Percentiles rank a stretch among this genome's conserved stretches.
phyloP scores from a whole-genome alignment of 2,329 filamentous ascomycete genomes.

The Emergomyces orientalis region DNA sequence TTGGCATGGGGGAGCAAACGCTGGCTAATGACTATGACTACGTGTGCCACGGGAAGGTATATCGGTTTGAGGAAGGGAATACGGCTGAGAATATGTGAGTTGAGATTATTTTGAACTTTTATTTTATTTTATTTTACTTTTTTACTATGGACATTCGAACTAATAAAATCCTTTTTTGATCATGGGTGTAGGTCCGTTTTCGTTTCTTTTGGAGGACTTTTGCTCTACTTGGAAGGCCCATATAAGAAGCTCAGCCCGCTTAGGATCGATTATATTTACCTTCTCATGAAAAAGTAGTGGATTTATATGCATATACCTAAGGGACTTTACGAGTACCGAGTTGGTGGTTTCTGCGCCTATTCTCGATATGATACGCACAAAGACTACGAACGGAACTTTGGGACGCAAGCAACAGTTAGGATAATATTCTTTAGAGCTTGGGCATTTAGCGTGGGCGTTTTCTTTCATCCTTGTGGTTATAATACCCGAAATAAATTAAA shows the following conservation, averaged over 20 bases:
- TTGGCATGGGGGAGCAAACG: constrained; percentile 47
- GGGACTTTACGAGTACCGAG: neutral
- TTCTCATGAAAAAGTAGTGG: constrained; percentile 78
- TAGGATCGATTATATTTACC: constrained; percentile 86
- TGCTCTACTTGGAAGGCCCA: constrained; percentile 85
- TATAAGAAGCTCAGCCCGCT: constrained; percentile 91
- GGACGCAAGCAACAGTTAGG: constrained; percentile 10
- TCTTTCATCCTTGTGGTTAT: constrained; percentile 10
- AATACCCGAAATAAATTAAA: constrained; percentile 18
- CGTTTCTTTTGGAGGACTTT: constrained; percentile 82
- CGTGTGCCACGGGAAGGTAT: constrained; percentile 45
- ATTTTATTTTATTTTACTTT: neutral
- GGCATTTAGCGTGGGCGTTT: constrained; percentile 36
- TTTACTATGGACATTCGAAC: neutral
- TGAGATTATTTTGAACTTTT: neutral
- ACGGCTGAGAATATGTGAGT: constrained; percentile 77
- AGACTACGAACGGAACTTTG: neutral
- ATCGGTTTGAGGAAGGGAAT: constrained; percentile 45
- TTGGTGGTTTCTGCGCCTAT: neutral
- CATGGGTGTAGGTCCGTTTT: constrained; percentile 69
- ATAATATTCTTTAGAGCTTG: constrained; percentile 21
- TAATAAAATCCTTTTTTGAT: constrained; percentile 22
- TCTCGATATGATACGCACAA: neutral
- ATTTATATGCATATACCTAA: neutral
- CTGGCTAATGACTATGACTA: constrained; percentile 46